Conservation (phyloP, 2,329 filamentous ascomycete genomes). For the Phialophora verrucosa region DNA sequence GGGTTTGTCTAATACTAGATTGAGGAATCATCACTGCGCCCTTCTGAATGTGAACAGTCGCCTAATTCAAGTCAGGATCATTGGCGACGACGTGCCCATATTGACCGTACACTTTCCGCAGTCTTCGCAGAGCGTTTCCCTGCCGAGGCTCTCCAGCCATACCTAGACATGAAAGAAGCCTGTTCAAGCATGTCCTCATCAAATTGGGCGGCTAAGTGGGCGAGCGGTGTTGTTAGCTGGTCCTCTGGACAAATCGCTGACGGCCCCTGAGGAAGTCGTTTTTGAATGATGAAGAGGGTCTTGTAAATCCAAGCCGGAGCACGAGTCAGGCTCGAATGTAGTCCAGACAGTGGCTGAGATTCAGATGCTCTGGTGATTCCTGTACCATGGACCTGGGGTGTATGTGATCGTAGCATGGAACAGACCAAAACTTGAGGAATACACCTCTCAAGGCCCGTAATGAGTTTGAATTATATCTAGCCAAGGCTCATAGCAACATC, state of each 20-base stretch:
- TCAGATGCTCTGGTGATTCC: not conserved
- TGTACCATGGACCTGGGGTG: not conserved
- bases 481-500: constrained; percentile 36
- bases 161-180: no score
- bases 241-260: not conserved
- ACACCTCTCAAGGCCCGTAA: not conserved
- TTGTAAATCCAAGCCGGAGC: not conserved
- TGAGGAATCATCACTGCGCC: not conserved
- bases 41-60: not conserved
- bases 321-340: not conserved
- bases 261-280: not conserved
- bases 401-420: not conserved
- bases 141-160: no score
- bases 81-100: no score
- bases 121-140: no score
- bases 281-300: no score
- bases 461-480: constrained; percentile 5
- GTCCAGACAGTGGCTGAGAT: not conserved
- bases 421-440: not conserved
- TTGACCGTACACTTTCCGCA: no score
- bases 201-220: no score
- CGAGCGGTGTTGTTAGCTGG: not conserved
- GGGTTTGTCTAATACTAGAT: not conserved
- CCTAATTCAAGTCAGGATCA: no score
- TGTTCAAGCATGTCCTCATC: no score